Evolutionary conservation across 2,329 filamentous ascomycete species (phyloP).

Genomic region (Neoarthrinium moseri): DNA sequence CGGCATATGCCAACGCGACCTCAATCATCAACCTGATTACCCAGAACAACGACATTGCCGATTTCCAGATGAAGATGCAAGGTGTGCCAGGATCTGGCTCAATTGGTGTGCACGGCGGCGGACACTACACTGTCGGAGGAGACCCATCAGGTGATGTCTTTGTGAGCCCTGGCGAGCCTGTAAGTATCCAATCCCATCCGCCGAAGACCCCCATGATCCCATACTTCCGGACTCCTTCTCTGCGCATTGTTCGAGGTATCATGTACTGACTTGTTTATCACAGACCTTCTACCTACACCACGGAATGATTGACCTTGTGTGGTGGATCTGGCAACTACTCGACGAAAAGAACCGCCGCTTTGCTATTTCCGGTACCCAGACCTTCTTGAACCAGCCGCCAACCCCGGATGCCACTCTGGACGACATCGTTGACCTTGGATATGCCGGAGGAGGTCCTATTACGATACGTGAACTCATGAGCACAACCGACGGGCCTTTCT

Average conservation of each 20-base stretch:
- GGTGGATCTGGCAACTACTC: slow-evolving; percentile 20
- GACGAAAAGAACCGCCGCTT: slow-evolving; percentile 7
- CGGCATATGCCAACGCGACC: slow-evolving; percentile 20
- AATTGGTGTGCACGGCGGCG: slow-evolving; percentile 26
- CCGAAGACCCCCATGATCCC: no score
- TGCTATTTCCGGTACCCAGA: slow-evolving; percentile 20
- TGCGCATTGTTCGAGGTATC: not conserved
- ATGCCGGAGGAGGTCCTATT: slow-evolving; percentile 18
- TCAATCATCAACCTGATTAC: slow-evolving; percentile 23
- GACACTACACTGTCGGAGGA: slow-evolving; percentile 27
- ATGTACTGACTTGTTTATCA: not conserved
- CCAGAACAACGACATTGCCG: slow-evolving; percentile 21
- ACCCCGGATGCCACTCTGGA: slow-evolving; percentile 20
- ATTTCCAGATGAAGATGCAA: slow-evolving; percentile 35
- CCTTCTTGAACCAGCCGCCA: slow-evolving; percentile 22
- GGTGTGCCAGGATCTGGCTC: slow-evolving; percentile 23
- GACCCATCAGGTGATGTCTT: slow-evolving; percentile 15
- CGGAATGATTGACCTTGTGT: slow-evolving; percentile 14
- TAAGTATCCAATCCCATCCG: not conserved
- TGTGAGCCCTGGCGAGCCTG: not conserved
- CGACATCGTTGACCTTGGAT: slow-evolving; percentile 20
- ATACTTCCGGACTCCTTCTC: no score
- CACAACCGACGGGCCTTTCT: slow-evolving; percentile 23
- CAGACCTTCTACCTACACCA: slow-evolving; percentile 20
- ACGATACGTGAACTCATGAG: slow-evolving; percentile 26